These are phyloP conservation scores for Sungouiella blattae DNA, from an alignment of 805 yeast genomes.

Conservation along the genomic window DNA sequence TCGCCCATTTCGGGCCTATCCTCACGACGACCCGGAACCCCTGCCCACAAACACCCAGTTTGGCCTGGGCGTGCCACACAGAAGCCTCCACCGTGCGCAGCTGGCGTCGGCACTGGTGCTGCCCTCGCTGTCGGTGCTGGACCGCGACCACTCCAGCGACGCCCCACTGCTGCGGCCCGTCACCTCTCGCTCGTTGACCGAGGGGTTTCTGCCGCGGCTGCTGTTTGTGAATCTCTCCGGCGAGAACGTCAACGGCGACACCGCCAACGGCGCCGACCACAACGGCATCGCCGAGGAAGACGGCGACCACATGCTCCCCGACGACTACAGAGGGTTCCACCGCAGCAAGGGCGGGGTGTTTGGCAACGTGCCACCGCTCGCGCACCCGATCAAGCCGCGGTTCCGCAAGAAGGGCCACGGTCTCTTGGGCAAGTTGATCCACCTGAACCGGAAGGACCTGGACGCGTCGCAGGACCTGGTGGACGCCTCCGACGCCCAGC, in stretches of 20 bases:
- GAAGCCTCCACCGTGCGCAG: slow-evolving; percentile 3
- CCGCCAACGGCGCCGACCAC: neutral
- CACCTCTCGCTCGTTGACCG: slow-evolving; percentile 5
- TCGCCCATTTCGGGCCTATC: too few species aligned
- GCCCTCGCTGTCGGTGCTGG: neutral
- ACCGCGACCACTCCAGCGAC: slow-evolving; percentile 6
- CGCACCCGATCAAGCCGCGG: slow-evolving; percentile 48
- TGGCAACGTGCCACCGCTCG: slow-evolving; percentile 42
- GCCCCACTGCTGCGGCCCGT: neutral
- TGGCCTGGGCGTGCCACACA: slow-evolving; percentile 1
- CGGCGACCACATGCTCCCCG: slow-evolving; percentile 9
- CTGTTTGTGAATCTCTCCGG: too few species aligned
- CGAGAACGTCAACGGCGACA: too few species aligned
- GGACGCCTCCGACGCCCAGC: slow-evolving; percentile 5
- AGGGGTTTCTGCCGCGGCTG: slow-evolving; percentile 15
- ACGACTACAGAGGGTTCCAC: slow-evolving; percentile 41
- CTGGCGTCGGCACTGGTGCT: slow-evolving; percentile 3
- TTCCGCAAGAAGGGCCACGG: slow-evolving; percentile 37
- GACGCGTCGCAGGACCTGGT: slow-evolving; percentile 7
- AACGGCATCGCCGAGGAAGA: slow-evolving; percentile 1
- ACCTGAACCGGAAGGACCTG: slow-evolving; percentile 31
- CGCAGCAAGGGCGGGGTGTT: slow-evolving; percentile 22
- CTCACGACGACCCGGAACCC: neutral
- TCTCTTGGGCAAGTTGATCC: slow-evolving; percentile 38
- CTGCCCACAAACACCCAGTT: slow-evolving; percentile 1